Conservation (phyloP, 1,284 basidiomycete species). For the Trichosporon asahii region DNA sequence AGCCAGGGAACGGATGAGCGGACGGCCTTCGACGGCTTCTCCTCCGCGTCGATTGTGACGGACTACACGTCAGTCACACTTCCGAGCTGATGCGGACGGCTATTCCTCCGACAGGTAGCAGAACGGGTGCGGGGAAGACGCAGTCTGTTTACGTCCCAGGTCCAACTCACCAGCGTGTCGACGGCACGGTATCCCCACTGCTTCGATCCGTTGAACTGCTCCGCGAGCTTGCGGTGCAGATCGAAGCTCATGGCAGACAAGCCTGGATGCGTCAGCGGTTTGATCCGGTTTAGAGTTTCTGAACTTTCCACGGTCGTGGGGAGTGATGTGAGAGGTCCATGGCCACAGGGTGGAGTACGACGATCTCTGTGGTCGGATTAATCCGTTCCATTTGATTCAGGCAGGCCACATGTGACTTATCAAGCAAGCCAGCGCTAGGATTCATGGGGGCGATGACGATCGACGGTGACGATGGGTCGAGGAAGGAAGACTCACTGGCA, state of each 20-base stretch:
- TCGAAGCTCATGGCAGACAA: conserved; percentile 72
- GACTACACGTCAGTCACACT: conserved; percentile 27
- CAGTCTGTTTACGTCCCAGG: neutral
- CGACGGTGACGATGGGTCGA: neutral
- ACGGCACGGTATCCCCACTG: conserved; percentile 81
- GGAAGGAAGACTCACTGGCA: conserved; percentile 35
- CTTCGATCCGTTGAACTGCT: conserved; percentile 65
- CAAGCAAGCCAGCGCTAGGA: neutral
- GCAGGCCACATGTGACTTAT: neutral
- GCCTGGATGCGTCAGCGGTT: conserved; percentile 33
- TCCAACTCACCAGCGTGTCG: conserved; percentile 50
- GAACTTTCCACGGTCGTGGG: neutral
- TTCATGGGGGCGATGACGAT: conserved; percentile 22
- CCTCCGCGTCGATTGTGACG: conserved; percentile 45
- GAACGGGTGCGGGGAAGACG: neutral
- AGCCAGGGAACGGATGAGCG: conserved; percentile 46
- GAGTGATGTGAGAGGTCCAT: neutral
- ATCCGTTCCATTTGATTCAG: neutral
- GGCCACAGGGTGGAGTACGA: neutral
- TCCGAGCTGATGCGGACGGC: neutral
- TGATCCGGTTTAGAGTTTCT: neutral
- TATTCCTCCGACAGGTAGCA: neutral
- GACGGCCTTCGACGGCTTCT: conserved; percentile 26
- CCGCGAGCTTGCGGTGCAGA: conserved; percentile 74
- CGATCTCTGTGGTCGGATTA: neutral